phyloP scores from a whole-genome alignment of 192 early-diverging fungal species.

The Rhizophagus sp. region DNA sequence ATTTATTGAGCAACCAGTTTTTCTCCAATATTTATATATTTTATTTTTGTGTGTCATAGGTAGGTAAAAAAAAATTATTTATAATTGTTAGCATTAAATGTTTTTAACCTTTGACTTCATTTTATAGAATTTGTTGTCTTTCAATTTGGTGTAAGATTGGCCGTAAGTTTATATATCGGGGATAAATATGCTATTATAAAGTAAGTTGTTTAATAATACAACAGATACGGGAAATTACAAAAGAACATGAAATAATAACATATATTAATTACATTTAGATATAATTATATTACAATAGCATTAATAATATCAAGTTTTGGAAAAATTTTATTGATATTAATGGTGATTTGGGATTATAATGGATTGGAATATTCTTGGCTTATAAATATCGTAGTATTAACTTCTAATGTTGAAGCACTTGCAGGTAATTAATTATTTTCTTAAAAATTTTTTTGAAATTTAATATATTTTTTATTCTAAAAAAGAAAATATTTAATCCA shows the following conservation, averaged over 20 bases:
- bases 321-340: conserved; percentile 81
- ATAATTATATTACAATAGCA: conserved; percentile 67
- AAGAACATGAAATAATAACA: background rate
- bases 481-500: conserved; percentile 5
- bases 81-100: background rate
- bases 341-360: conserved; percentile 92
- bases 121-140: conserved; percentile 58
- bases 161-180: conserved; percentile 48
- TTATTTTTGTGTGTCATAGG: conserved; percentile 68
- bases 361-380: conserved; percentile 81
- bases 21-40: conserved; percentile 79
- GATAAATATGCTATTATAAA: conserved; percentile 46
- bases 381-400: conserved; percentile 73
- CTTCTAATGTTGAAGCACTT: conserved; percentile 73
- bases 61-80: conserved; percentile 30
- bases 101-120: background rate
- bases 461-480: too few relatives aligned
- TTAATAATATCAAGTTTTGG: conserved; percentile 85
- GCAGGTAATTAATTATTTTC: conserved; percentile 36
- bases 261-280: conserved; percentile 35
- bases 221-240: background rate
- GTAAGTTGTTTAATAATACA: conserved; percentile 31
- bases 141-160: conserved; percentile 55
- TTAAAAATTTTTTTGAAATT: background rate
- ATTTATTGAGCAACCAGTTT: conserved; percentile 63